These are phyloP conservation scores for Didymella pomorum DNA, from an alignment of 2,329 filamentous ascomycete species.

Conservation along the genomic window DNA sequence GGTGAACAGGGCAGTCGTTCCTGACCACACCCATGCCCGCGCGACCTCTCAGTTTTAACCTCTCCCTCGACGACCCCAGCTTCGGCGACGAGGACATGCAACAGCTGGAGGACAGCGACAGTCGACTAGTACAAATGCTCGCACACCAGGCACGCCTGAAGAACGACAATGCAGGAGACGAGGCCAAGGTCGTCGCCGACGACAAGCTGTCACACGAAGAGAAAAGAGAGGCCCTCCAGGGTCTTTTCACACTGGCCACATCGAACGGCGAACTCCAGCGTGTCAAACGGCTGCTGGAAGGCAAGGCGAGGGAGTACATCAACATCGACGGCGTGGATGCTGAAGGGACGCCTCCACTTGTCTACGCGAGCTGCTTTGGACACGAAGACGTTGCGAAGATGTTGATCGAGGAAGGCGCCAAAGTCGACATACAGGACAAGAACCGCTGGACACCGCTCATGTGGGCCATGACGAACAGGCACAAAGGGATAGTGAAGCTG, in stretches of 20 bases:
- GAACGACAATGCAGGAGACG: constrained; percentile 72
- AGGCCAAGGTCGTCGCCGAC: constrained; percentile 79
- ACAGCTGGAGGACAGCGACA: constrained; percentile 77
- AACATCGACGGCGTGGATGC: constrained; percentile 90
- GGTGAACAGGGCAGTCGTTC: constrained; percentile 82
- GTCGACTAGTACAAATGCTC: constrained; percentile 92
- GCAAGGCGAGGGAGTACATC: constrained; percentile 76
- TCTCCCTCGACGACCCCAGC: constrained; percentile 79
- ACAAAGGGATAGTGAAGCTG: constrained; percentile 93
- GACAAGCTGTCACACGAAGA: constrained; percentile 76
- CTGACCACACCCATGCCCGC: constrained; percentile 85
- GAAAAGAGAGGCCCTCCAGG: constrained; percentile 84
- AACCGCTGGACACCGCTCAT: constrained; percentile 98
- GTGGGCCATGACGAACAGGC: constrained; percentile 99
- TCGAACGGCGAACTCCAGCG: constrained; percentile 92
- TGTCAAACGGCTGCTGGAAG: constrained; percentile 76
- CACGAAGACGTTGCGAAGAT: constrained; percentile 88
- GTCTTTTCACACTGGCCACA: constrained; percentile 89
- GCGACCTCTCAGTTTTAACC: constrained; percentile 84
- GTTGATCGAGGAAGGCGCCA: constrained; percentile 83
- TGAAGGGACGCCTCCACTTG: constrained; percentile 93
- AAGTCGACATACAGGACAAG: constrained; percentile 91
- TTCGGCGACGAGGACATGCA: constrained; percentile 72
- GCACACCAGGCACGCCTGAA: constrained; percentile 90
- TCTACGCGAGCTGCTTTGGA: constrained; percentile 98